Evolutionary conservation across 257 asterid species (phyloP), one percentile per base, ranked within the genome.

Genomic region (Gynochthodes officinalis): DNA sequence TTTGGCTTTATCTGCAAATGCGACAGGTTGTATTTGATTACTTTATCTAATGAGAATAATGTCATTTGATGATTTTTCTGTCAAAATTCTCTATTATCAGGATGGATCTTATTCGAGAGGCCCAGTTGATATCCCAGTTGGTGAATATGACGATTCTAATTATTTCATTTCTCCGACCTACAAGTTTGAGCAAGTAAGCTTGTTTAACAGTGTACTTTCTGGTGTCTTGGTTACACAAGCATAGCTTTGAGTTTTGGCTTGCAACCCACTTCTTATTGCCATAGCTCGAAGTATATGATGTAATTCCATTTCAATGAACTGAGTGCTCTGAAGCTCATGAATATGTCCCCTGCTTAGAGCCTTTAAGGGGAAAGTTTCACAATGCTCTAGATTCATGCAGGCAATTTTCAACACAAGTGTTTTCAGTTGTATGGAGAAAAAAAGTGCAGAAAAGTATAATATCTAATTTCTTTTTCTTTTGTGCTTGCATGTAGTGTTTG

Each of bases 71-170:
- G 44, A 33, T 68, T 10, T 13, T 3, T 67, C 32, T 48, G 39
- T 30, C 12, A 49, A 28, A n/a, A 32, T 40, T 40, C 54, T 71
- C 37, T 35, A 75, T 82, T 81, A 86, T 77, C 95, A 95, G 99
- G 99, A 95, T 84, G 97, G 99, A 69, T 95, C 99, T 74, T 95
- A 90, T 80, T 92, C 99, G 21, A 92, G 99, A 81, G 99, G 99
- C 63, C 98, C 98, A 5, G 83, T 90, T 83, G 96, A 87, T 73
- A 92, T 92, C 68, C 98, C 91, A 5, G 77, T 95, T 68, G 87
- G 92, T 73, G 99, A 81, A 73, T 18, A 37, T 49, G 89, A 88
- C 9, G 92, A 86, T 42, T 85, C 97, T 19, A 80, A 79, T 6
- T 90, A 92, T 82, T 95, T 83, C 84, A 82, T 89, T 61, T 95